Evolutionary conservation across 2,329 filamentous ascomycete species (phyloP), one percentile per base, ranked within the genome.

Genomic region (Penicillium oxalicum): DNA sequence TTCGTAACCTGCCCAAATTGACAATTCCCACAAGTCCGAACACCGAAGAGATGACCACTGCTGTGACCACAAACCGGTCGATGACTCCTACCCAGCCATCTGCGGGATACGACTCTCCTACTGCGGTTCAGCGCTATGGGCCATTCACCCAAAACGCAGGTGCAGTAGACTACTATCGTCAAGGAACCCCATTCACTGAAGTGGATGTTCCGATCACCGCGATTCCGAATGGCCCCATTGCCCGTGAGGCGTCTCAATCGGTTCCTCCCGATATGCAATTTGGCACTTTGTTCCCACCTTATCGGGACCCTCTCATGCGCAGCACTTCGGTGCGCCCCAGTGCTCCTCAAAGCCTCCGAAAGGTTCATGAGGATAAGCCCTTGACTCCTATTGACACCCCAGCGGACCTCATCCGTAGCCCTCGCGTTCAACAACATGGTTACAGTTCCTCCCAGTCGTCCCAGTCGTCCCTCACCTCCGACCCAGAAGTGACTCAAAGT

Each of bases 191-290:
- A 12, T 87, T 91, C 67, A 95, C 91, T 2, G 90, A 95, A 63
- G 85, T 93, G 77, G 91, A 96, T 65, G 83, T 91, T 11, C 90
- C 91, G 0, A 72, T 94, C 50, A 93, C 88, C 0, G 79, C 84
- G 3, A 76, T 91, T 40, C 81, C 82, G 1, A 61, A 82, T 12
- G 87, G 85, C 0, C 87, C 87, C 6, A 76, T 95, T 29, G 78
- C 85, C 38, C 86, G 91, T 42, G 86, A 93, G 61, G 75, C 77
- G 40, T 94, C 89, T 27, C 89, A 95, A 69, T 96, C 91, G 4
- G 91, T 96, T 0, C 91, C 91, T 38, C 91, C 91, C 5, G 84
- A 95, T 71, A 95, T 96, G 90, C 84, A 82, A 66, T 95, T 86
- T 74, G 81, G 83, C 32, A 53, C 27, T 73, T 78, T 39, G 74